Percentiles rank a stretch among this genome's conserved stretches.
Conservation (phyloP, 176 grass and related monocot genomes). For the Echinochloa phyllopogon region DNA sequence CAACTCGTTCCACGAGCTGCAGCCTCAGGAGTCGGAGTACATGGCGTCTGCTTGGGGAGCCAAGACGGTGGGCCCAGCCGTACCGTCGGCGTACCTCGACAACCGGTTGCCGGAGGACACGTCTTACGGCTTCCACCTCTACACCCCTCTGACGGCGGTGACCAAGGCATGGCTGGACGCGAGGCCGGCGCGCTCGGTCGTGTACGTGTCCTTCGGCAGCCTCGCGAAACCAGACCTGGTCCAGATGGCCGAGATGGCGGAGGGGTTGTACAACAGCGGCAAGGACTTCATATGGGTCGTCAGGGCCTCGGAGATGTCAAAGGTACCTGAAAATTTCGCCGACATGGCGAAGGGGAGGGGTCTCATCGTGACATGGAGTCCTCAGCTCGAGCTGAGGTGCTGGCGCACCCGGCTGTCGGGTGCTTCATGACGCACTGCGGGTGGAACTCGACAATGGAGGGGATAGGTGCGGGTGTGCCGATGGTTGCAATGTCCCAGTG, state of each 20-base stretch:
- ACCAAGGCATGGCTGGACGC: slow-evolving; percentile 42
- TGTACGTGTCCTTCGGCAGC: slow-evolving; percentile 75
- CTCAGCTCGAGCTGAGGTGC: slow-evolving; percentile 75
- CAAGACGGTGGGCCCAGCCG: slow-evolving; percentile 41
- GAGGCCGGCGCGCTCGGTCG: slow-evolving; percentile 25
- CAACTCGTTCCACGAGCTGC: slow-evolving; percentile 69
- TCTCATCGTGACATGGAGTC: slow-evolving; percentile 59
- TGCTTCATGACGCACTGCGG: slow-evolving; percentile 75
- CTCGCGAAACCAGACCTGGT: background rate
- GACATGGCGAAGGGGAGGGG: slow-evolving; percentile 28
- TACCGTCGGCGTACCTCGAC: slow-evolving; percentile 49
- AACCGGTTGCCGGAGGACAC: slow-evolving; percentile 37
- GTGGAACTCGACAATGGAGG: slow-evolving; percentile 65
- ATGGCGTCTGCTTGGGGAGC: slow-evolving; percentile 28
- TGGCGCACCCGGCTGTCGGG: slow-evolving; percentile 51
- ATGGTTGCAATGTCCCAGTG: slow-evolving; percentile 61
- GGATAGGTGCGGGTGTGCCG: background rate
- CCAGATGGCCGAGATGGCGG: slow-evolving; percentile 54
- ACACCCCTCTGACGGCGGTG: background rate
- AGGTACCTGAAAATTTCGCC: slow-evolving; percentile 28
- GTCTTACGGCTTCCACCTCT: slow-evolving; percentile 60
- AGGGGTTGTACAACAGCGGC: slow-evolving; percentile 38
- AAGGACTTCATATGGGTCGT: slow-evolving; percentile 70
- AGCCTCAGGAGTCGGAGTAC: slow-evolving; percentile 53
- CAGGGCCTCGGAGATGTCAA: slow-evolving; percentile 32